Evolutionary conservation across 2,329 filamentous ascomycete species (phyloP).

Genomic region (Xylariaceae sp.): DNA sequence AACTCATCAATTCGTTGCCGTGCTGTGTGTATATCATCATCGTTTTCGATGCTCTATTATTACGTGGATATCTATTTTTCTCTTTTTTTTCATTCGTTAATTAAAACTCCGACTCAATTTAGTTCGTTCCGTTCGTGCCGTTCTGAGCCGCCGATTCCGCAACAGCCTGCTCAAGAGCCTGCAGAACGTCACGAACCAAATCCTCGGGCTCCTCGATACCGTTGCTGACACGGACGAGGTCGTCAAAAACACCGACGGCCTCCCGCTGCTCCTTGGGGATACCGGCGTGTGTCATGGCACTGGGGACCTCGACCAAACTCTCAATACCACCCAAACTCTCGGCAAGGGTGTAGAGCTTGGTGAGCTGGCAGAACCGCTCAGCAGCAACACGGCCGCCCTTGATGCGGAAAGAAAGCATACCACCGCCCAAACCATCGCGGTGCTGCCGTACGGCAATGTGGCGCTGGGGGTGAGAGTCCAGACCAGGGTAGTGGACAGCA

Average conservation of each 20-base stretch:
- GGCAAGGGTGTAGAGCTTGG: constrained; percentile 85
- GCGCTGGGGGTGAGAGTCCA: constrained; percentile 81
- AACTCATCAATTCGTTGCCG: no score
- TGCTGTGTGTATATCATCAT: no score
- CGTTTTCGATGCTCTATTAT: not conserved
- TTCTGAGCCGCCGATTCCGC: constrained; percentile 12
- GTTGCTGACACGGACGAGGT: constrained; percentile 87
- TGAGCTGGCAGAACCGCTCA: constrained; percentile 85
- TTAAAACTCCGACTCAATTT: no score
- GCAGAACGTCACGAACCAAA: constrained; percentile 72
- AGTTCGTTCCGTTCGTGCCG: constrained; percentile 14
- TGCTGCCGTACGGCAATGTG: constrained; percentile 85
- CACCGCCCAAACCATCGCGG: constrained; percentile 87
- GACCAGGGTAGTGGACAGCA: constrained; percentile 90
- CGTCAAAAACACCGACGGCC: constrained; percentile 89
- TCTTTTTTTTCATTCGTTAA: constrained; percentile 7
- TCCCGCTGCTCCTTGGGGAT: constrained; percentile 89
- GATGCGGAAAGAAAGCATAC: constrained; percentile 96
- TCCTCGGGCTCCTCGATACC: constrained; percentile 89
- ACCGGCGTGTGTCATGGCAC: constrained; percentile 94
- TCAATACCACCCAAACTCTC: constrained; percentile 92
- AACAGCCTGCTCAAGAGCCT: constrained; percentile 75
- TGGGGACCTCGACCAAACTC: constrained; percentile 84
- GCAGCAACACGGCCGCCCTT: constrained; percentile 79
- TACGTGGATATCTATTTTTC: not conserved